Base-by-base conservation (phyloP, 768 basidiomycete species). In the Lentinula guzmanii region DNA sequence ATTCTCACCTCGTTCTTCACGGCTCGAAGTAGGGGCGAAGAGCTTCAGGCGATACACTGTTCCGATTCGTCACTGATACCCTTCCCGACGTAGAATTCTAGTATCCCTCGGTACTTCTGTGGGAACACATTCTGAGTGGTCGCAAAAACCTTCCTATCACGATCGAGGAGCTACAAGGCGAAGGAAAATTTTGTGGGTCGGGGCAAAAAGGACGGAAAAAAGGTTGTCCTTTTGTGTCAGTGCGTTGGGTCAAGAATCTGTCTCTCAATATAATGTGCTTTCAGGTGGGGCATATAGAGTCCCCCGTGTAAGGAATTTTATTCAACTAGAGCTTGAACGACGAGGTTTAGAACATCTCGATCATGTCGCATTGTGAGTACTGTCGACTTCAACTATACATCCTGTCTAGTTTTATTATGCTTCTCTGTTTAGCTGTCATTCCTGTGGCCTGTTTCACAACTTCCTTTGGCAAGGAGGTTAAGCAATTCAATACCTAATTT, bases 151-250 rank as follows among this genome's bases (percentile, higher is more conserved):
- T 70, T 3, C 62, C 66, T 1, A n/a, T 58, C 31, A 37, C 63
- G 9, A 61, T 71, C 5, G 75, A 75, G n/a, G 70, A 72, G 8
- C 48, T 75, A 5, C 69, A 64, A 13, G 62, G 68, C 7, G 67
- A 62, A 35, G 71, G 70, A 1, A 63, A 59, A 42, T 62, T 76
- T 1, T 75, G 16, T 77, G 76, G 76, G 61, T 75, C 51, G 72
- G 72, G 16, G 62, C 68, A 8, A 71, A 69, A 37, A 65, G 67
- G 33, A 69, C 70, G 1, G 74, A 39, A 8, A 74, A 5, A 68
- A 69, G 6, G 74, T 76, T 2, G 63, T 76, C 3, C 48, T 75
- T 2, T 77, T 70, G 50, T 45, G 70, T 34, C 74, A 74, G 76
- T 70, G 45, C 13, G 66, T 65, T 31, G 15, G 28, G 13, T n/a